Evolutionary conservation across 2,329 filamentous ascomycete species (phyloP).

Genomic region (Tolypocladium album): DNA sequence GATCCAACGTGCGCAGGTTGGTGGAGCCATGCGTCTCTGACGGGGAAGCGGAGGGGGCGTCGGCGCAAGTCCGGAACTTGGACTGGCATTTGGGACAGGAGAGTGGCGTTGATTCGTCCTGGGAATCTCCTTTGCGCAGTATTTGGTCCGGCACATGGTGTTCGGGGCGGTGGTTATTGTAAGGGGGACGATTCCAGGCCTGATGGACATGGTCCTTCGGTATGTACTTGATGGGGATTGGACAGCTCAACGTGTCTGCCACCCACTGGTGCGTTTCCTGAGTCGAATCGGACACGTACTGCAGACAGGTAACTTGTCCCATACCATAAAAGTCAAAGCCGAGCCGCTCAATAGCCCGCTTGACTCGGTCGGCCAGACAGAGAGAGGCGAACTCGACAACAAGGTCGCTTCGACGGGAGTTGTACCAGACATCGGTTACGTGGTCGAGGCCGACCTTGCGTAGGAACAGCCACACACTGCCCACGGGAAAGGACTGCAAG

Average conservation of each 20-base stretch:
- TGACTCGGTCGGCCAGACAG: conserved; percentile 2
- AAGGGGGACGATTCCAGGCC: not conserved
- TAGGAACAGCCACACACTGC: conserved; percentile 11
- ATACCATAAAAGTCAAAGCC: not conserved
- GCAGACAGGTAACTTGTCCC: not conserved
- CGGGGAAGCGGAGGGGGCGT: conserved; percentile 3
- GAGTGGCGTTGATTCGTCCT: not conserved
- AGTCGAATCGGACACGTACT: not conserved
- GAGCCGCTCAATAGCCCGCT: not conserved
- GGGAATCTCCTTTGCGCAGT: no score
- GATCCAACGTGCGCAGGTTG: conserved; percentile 9
- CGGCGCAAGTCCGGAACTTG: conserved; percentile 2
- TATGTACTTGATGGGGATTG: not conserved
- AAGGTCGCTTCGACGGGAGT: not conserved
- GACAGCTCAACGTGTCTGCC: not conserved
- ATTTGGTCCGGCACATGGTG: not conserved
- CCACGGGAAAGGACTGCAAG: conserved; percentile 8
- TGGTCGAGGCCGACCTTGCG: conserved; percentile 2
- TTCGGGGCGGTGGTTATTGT: not conserved
- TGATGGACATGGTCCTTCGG: not conserved
- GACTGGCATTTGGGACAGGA: not conserved
- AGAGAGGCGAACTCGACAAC: conserved; percentile 12
- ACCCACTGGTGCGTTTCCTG: not conserved
- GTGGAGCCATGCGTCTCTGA: conserved; percentile 4
- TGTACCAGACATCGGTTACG: conserved; percentile 3